A percentile compares a stretch with the other conserved stretches of the same genome.
phyloP scores from a whole-genome alignment of 768 basidiomycete genomes.

The Phylloporus scabripes region DNA sequence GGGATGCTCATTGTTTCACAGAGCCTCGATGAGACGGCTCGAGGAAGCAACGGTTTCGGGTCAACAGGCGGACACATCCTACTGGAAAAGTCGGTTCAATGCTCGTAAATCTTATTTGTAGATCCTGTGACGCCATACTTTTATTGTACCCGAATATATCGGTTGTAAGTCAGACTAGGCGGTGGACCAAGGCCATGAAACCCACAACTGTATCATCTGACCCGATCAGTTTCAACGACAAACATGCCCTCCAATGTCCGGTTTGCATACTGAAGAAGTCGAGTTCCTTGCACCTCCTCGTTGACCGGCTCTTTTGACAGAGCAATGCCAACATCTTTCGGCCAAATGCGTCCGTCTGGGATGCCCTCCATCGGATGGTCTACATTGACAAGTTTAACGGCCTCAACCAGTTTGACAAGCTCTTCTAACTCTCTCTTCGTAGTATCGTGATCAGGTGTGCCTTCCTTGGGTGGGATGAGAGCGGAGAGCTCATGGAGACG shows the following conservation, averaged over 20 bases:
- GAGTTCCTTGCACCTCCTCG: conserved; percentile 34
- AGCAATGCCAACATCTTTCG: conserved; percentile 33
- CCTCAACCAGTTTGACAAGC: conserved; percentile 73
- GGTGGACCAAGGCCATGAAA: neutral
- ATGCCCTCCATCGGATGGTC: conserved; percentile 27
- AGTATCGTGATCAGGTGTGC: conserved; percentile 45
- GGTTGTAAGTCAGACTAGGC: neutral
- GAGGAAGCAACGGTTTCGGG: conserved; percentile 87
- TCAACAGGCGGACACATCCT: conserved; percentile 83
- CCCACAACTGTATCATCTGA: conserved; percentile 15
- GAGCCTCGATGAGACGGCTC: conserved; percentile 80
- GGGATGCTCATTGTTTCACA: conserved; percentile 28
- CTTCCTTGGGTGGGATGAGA: conserved; percentile 57
- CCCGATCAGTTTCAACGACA: conserved; percentile 47
- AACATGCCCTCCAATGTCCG: conserved; percentile 50
- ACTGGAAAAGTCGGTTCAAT: conserved; percentile 27
- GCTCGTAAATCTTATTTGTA: neutral
- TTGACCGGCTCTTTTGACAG: conserved; percentile 20
- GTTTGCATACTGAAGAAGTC: conserved; percentile 47
- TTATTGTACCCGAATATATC: neutral
- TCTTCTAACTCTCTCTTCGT: conserved; percentile 62
- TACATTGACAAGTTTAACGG: conserved; percentile 59
- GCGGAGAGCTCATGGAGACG: conserved; percentile 72
- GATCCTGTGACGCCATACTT: neutral
- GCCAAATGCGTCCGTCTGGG: conserved; percentile 42